Base-by-base conservation (phyloP, 176 grass and related monocot genomes). In the Luzula sylvatica region DNA sequence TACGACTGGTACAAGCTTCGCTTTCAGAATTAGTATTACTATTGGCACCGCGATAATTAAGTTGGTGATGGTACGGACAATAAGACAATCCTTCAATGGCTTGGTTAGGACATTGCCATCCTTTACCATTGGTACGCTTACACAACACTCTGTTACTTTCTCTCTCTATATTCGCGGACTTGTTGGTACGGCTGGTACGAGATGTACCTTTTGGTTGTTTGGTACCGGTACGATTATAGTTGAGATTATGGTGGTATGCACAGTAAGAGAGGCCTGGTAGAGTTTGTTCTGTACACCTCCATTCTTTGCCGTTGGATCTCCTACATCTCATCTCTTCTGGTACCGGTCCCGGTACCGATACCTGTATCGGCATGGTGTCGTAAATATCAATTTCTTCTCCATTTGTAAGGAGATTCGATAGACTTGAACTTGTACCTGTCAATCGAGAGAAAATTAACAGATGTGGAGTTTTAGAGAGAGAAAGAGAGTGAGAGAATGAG, bases 241-340 rank as follows among this genome's bases (percentile, higher is more conserved):
- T 64, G 23, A 64, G 42, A 19, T 45, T 42, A 46, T 86, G 75
- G 55, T 92, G 87, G 30, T 92, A 58, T 13, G 53, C 23, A 43
- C 67, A 71, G 19, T 58, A 71, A 28, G 53, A 58, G 42, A 71
- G 40, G 5, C 53, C 55, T 11, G 67, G 67, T 17, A 71, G 20
- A 14, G 54, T 18, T 35, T 58, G 67, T 17, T 46, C 55, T 17
- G 40, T 58, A 29, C 67, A 71, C 6, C 67, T 52, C 67, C 67
- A 71, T 12, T 58, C 43, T 26, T 58, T 56, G 1, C 67, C 67
- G 17, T 71, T 58, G 1, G 67, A 64, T 50, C 60, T 32, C 24
- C 60, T 24, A 14, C 60, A 64, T 1, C 60, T 42, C 5, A 64
- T 14, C 4, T 64, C 60, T 21, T 64, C 60, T 14, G 60, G 15